Evolutionary conservation across 805 yeast genomes (phyloP).

Genomic region (Nakazawaea anatomiae): DNA sequence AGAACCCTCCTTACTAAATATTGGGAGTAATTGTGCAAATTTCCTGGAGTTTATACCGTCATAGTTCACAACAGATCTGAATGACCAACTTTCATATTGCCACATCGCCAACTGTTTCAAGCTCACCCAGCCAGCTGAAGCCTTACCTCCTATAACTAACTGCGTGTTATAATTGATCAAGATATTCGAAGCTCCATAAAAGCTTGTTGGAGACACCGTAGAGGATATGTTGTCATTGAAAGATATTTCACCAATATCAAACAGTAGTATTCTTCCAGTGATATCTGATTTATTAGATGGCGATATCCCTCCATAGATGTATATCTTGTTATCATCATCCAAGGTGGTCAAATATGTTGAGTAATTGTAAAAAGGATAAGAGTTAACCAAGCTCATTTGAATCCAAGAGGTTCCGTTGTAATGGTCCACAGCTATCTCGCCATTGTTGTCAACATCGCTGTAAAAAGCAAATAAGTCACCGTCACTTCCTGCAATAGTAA

Average conservation of each 20-base stretch:
- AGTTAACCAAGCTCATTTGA: conserved; percentile 11
- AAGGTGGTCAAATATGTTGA: conserved; percentile 37
- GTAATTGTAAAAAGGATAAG: conserved; percentile 18
- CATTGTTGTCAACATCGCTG: background rate
- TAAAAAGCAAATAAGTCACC: conserved; percentile 5
- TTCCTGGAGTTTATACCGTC: conserved; percentile 47
- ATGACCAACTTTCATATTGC: conserved; percentile 69
- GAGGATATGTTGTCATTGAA: conserved; percentile 34
- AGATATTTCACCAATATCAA: conserved; percentile 29
- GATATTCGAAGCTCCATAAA: conserved; percentile 43
- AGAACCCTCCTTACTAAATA: conserved; percentile 28
- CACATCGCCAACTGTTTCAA: conserved; percentile 71
- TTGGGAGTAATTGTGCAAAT: conserved; percentile 48
- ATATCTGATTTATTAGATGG: conserved; percentile 14
- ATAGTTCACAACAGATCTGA: conserved; percentile 28
- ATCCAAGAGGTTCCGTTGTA: conserved; percentile 18
- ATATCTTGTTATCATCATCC: conserved; percentile 33
- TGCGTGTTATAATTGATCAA: conserved; percentile 39
- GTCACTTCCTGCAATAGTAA: background rate
- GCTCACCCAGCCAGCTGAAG: conserved; percentile 60
- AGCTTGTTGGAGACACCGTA: conserved; percentile 48
- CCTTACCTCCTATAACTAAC: conserved; percentile 61
- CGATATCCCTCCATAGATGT: conserved; percentile 50
- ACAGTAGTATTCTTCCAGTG: conserved; percentile 32
- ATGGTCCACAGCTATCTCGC: background rate